Evolutionary conservation across 2,329 filamentous ascomycete species (phyloP).

Genomic region (Fusarium nisikadoi): DNA sequence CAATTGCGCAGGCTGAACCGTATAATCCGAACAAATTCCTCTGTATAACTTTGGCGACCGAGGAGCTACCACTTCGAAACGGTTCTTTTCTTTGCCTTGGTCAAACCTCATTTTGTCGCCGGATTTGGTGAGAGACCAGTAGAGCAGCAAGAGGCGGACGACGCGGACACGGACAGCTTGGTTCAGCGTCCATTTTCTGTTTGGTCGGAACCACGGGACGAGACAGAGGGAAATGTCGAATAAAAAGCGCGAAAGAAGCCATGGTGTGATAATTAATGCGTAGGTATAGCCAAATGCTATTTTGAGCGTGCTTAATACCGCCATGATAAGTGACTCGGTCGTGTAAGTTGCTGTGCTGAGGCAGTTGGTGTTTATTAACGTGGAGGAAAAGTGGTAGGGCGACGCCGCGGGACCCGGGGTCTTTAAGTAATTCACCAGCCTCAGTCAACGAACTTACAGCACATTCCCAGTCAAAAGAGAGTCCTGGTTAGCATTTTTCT

Average conservation of each 20-base stretch:
- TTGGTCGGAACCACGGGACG: conserved; percentile 20
- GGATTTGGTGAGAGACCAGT: conserved; percentile 32
- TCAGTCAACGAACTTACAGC: not conserved
- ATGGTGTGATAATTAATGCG: conserved; percentile 10
- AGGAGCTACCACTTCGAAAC: conserved; percentile 29
- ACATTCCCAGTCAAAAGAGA: not conserved
- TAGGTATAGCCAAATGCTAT: not conserved
- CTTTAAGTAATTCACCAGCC: not conserved
- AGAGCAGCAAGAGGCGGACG: conserved; percentile 29
- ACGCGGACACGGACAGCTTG: conserved; percentile 35
- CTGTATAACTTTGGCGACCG: conserved; percentile 30
- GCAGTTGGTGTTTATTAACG: not conserved
- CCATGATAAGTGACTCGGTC: not conserved
- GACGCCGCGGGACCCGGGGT: not conserved
- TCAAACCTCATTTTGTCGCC: conserved; percentile 22
- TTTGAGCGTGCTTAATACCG: not conserved
- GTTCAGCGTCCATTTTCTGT: conserved; percentile 17
- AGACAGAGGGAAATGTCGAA: conserved; percentile 27
- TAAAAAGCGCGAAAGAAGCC: conserved; percentile 25
- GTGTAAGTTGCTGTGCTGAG: not conserved
- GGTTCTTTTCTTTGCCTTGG: conserved; percentile 25
- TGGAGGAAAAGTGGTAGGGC: not conserved
- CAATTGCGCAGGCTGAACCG: conserved; percentile 11
- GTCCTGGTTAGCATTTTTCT: rapidly evolving
- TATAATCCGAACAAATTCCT: conserved; percentile 10